phyloP scores from a whole-genome alignment of 768 basidiomycete genomes.

The Macrolepiota dolichaula region DNA sequence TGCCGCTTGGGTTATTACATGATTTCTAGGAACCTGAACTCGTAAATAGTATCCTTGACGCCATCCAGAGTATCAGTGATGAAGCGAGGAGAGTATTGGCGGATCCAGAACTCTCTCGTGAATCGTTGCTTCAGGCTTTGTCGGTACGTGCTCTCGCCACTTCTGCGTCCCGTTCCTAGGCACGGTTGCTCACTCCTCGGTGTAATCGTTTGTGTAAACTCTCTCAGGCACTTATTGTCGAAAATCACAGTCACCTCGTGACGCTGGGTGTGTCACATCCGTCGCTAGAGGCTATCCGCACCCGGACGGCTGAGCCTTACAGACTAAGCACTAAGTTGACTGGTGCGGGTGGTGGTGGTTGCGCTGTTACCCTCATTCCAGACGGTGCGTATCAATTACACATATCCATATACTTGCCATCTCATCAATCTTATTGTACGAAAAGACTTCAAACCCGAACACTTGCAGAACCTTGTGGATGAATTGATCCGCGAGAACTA shows the following conservation, averaged over 20 bases:
- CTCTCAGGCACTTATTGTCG: conserved; percentile 70
- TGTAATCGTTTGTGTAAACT: conserved; percentile 1
- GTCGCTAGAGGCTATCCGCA: conserved; percentile 74
- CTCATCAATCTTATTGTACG: not conserved
- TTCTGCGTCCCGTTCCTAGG: conserved; percentile 7
- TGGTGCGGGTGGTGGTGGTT: conserved; percentile 98
- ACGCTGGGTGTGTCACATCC: conserved; percentile 91
- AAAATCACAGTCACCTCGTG: conserved; percentile 86
- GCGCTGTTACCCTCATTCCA: conserved; percentile 91
- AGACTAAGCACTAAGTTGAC: conserved; percentile 89
- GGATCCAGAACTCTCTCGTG: conserved; percentile 68
- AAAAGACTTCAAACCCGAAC: conserved; percentile 67
- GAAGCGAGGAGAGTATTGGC: conserved; percentile 74
- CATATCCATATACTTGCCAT: conserved; percentile 1
- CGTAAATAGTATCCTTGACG: conserved; percentile 70
- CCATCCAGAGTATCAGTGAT: conserved; percentile 84
- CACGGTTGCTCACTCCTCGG: conserved; percentile 12
- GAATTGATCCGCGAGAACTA: conserved; percentile 64
- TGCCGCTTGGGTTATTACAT: not conserved
- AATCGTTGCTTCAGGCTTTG: conserved; percentile 58
- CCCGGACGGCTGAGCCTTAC: conserved; percentile 67
- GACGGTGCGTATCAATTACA: conserved; percentile 57
- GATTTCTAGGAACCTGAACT: conserved; percentile 72
- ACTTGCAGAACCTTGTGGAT: conserved; percentile 55
- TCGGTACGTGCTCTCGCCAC: conserved; percentile 49